Base-by-base conservation (phyloP, 176 grass and related monocot species). In the Juncus effusus region DNA sequence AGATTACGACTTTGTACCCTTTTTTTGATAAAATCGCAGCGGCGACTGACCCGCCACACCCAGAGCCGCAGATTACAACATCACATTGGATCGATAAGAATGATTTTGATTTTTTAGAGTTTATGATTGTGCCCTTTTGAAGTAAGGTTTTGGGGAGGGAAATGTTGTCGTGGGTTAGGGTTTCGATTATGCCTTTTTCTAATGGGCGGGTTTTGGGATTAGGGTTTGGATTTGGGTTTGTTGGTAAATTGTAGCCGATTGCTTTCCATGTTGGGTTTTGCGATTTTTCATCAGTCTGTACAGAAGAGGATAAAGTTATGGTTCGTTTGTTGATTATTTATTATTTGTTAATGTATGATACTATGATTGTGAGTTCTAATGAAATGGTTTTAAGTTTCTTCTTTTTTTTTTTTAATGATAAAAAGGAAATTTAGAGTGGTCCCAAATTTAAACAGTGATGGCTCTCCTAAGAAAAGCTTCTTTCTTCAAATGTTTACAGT, bases 31-130 rank as follows among this genome's bases (percentile, higher is more conserved):
- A 85, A 68, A 92, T 77, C 71, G 88, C 93, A 0, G 93, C 88
- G 0, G 93, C 83, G 41, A 97, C 93, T 12, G 82, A 84, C 0
- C 93, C 93, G 11, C 93, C 93, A 73, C 85, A 79, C 60, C 93
- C 93, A 52, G 93, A 97, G 13, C 93, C 93, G 1, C 85, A 80
- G 39, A 97, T 74, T 67, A 56, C 80, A 39, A 69, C 85, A 57
- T 92, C 93, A 64, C 93, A 92, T 36, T 86, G 70, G 16, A 97
- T 62, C 3, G 11, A 53, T 59, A 70, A 84, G n/a, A 72, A 15
- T 16, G 79, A 37, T 13, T 56, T 42, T 13, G 10, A 9, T 9
- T 62, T 36, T 56, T 87, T 78, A 0, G 63, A 62, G 16, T 54
- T 19, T 54, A 84, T 67, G 39, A 16, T 2, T 42, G 92, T 65